Conservation (phyloP, 2,329 filamentous ascomycete genomes). For the Curvularia spicifera region DNA sequence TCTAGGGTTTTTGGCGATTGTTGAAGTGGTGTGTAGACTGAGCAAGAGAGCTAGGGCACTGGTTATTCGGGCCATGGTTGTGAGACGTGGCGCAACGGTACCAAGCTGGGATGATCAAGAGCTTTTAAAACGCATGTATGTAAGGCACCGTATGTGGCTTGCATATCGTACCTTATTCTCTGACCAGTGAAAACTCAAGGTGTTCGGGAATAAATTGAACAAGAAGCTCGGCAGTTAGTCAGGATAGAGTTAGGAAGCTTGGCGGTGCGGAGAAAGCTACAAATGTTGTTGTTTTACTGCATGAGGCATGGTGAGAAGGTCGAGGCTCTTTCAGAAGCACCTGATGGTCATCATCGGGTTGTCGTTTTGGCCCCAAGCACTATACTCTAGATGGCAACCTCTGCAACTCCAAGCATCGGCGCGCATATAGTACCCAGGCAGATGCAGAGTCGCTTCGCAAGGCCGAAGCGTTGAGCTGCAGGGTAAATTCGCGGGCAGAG, state of each 20-base stretch:
- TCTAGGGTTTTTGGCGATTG: neutral
- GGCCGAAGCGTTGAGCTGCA: conserved; percentile 1
- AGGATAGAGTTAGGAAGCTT: neutral
- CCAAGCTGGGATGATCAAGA: neutral
- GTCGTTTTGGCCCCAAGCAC: neutral
- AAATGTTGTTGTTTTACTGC: neutral
- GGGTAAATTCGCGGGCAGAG: neutral
- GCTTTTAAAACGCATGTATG: neutral
- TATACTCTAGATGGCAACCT: neutral
- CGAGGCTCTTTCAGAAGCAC: neutral
- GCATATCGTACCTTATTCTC: neutral
- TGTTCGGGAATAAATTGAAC: neutral
- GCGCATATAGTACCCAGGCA: neutral
- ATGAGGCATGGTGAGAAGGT: neutral
- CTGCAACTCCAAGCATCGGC: neutral
- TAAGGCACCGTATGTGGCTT: neutral
- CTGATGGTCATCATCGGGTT: neutral
- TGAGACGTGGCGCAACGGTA: neutral
- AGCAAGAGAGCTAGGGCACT: neutral
- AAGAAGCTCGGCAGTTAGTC: neutral
- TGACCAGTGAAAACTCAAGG: neutral
- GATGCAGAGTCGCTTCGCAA: neutral
- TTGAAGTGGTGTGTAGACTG: neutral
- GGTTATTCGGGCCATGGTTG: neutral
- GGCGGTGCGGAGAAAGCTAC: neutral